These are phyloP conservation scores for Raphidocelis subcapitata DNA, from an alignment of 139 green algal genomes.

Conservation along the genomic window DNA sequence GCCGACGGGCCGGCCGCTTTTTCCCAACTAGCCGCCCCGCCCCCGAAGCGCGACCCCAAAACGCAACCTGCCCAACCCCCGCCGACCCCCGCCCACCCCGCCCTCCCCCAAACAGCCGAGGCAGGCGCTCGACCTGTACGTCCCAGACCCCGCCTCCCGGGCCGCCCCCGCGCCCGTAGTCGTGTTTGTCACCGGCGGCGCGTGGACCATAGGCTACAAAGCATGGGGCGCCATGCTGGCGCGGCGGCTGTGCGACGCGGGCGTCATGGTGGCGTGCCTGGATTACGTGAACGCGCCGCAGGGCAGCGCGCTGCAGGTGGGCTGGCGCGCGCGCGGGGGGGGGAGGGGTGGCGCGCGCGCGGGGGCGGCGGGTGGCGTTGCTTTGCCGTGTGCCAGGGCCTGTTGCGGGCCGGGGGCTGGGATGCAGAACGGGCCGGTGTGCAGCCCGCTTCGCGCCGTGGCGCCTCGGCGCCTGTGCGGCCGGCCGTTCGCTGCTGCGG, in stretches of 20 bases:
- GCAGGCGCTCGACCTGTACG: slow-evolving; percentile 85
- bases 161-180: slow-evolving; percentile 57
- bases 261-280: slow-evolving; percentile 85
- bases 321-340: not conserved
- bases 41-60: not conserved
- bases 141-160: slow-evolving; percentile 39
- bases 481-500: no score
- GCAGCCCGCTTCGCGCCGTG: no score
- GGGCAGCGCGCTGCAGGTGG: slow-evolving; percentile 7
- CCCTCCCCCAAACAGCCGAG: slow-evolving; percentile 43
- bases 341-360: no score
- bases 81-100: no score
- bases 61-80: no score
- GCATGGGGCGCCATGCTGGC: slow-evolving; percentile 91
- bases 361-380: no score
- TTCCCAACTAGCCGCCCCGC: not conserved
- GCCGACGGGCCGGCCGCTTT: not conserved
- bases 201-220: slow-evolving; percentile 96
- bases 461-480: no score
- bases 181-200: slow-evolving; percentile 90
- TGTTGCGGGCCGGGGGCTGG: no score
- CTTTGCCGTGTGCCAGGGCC: no score
- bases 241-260: slow-evolving; percentile 71
- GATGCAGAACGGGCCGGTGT: no score
- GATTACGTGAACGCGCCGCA: slow-evolving; percentile 96